Conservation (phyloP, 331 rosid species). For the Quercus tomentella region DNA sequence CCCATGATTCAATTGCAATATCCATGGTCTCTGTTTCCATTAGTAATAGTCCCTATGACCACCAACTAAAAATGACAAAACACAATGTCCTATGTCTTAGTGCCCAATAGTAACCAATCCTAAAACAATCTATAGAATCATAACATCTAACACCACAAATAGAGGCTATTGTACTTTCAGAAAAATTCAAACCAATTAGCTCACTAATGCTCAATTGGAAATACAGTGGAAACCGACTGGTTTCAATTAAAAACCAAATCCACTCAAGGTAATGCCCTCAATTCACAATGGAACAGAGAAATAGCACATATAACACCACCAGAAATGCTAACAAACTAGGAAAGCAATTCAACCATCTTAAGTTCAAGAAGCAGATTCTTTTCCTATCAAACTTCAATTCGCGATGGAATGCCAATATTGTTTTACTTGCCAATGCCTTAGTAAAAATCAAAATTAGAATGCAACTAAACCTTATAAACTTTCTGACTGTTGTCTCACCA, state of each 20-base stretch:
- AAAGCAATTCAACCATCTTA: constrained; percentile 19
- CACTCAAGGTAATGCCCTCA: constrained; percentile 5
- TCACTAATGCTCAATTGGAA: background rate
- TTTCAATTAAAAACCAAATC: constrained; percentile 1
- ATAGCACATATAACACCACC: constrained; percentile 4
- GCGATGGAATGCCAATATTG: background rate
- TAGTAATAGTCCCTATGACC: background rate
- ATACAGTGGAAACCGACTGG: background rate
- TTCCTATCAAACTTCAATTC: background rate
- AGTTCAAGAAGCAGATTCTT: background rate
- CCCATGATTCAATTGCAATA: background rate
- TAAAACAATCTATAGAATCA: background rate
- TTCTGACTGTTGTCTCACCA: background rate
- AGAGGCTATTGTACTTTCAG: background rate
- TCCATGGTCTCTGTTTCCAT: background rate
- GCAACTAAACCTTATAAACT: constrained; percentile 17
- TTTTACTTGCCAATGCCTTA: constrained; percentile 3
- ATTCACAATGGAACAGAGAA: background rate
- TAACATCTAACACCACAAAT: background rate
- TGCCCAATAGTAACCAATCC: background rate
- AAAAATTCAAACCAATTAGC: background rate
- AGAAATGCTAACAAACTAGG: background rate
- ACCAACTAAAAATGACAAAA: background rate
- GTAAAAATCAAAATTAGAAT: constrained; percentile 2
- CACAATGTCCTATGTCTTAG: background rate